Evolutionary conservation across 441 rosid species (phyloP), one percentile per base, ranked within the genome.

Genomic region (Jatropha multifida): DNA sequence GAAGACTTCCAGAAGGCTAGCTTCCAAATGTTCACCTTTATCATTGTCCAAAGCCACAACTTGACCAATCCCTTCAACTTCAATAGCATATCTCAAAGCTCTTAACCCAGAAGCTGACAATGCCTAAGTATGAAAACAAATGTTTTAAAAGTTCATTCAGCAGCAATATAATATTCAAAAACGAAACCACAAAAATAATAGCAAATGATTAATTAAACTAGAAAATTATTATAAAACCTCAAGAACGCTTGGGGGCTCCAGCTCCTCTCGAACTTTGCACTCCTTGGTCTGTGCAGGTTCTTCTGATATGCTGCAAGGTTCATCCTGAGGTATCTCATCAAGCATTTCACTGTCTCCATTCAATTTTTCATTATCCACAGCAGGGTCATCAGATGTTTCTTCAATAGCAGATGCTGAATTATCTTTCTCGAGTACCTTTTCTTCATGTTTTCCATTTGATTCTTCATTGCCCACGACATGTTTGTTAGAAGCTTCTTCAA

Each of bases 11-110:
- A 46, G 66, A 64, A 76, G 62, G 72, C 44, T 60, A 59, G 69
- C 61, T 65, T 69, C 55, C 38, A 38, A 59, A 52, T 42, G 61
- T 51, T 42, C 78, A 92, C 99, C 98, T 85, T 90, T 84, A 75
- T 95, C 99, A 82, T 95, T 95, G 82, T 95, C 99, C 74, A 93
- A 82, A 70, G 99, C 98, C 80, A 95, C 93, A 76, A 95, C 97
- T 85, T 90, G 92, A 81, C 97, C 92, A 76, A 95, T 86, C 77
- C 91, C 98, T 81, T 90, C 97, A 44, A 95, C 85, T 84, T 95
- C 99, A 76, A 87, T 88, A 70, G 95, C 97, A 83, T 95, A 95
- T 85, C 99, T 90, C 56, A 92, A 82, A 76, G 98, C 95, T 79
- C 99, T 86, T 76, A 95, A 81, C 69, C 99, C 99, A 6, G 99